phyloP scores from a whole-genome alignment of 2,329 filamentous ascomycete genomes.

The Ascochyta lentis region DNA sequence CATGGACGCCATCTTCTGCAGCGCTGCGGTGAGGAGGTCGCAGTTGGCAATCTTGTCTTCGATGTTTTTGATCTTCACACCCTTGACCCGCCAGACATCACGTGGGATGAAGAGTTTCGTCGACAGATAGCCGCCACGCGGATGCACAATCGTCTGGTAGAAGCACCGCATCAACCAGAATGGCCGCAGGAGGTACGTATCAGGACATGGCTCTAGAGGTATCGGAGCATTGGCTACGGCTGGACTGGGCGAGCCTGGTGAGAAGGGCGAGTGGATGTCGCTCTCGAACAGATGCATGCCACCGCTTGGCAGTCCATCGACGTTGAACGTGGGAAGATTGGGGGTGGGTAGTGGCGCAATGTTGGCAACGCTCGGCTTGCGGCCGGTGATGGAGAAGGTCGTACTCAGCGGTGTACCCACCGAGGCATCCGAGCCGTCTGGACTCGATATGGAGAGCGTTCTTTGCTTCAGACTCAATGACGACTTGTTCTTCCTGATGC shows the following conservation, averaged over 20 bases:
- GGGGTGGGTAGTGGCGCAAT: slow-evolving; percentile 74
- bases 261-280: slow-evolving; percentile 72
- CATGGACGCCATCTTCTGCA: slow-evolving; percentile 81
- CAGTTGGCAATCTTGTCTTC: slow-evolving; percentile 95
- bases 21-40: slow-evolving; percentile 85
- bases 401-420: slow-evolving; percentile 77
- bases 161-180: slow-evolving; percentile 98
- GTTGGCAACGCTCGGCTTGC: slow-evolving; percentile 60
- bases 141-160: slow-evolving; percentile 90
- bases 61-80: slow-evolving; percentile 86
- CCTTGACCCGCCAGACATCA: slow-evolving; percentile 92
- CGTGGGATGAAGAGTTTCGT: slow-evolving; percentile 90
- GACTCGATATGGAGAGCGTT: slow-evolving; percentile 71
- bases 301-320: slow-evolving; percentile 64
- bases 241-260: slow-evolving; percentile 70
- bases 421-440: slow-evolving; percentile 69
- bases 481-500: slow-evolving; percentile 59
- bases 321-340: slow-evolving; percentile 66
- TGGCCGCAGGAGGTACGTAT: slow-evolving; percentile 85
- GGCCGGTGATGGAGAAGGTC: slow-evolving; percentile 63
- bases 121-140: slow-evolving; percentile 89
- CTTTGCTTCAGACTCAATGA: slow-evolving; percentile 73
- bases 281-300: slow-evolving; percentile 85
- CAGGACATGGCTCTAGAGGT: slow-evolving; percentile 88
- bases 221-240: slow-evolving; percentile 71